phyloP scores from a whole-genome alignment of 345 rosid genomes.

The Eucalyptus pumila region DNA sequence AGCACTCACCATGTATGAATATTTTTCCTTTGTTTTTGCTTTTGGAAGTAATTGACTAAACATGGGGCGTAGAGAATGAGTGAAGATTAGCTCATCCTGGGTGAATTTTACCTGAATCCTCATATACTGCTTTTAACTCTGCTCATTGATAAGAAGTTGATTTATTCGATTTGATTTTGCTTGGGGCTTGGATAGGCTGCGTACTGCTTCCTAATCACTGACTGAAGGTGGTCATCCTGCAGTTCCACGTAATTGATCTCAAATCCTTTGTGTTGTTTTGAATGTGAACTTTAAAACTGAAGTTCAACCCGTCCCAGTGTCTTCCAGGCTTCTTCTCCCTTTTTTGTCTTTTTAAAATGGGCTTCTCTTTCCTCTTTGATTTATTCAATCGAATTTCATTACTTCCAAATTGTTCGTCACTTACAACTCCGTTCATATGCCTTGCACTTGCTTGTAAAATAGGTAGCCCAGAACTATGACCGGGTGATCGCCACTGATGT shows the following conservation, averaged over 20 bases:
- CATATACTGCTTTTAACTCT: too few relatives aligned
- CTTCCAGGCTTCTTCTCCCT: background rate
- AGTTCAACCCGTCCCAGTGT: background rate
- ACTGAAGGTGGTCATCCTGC: background rate
- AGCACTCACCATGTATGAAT: background rate
- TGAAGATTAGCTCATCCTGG: background rate
- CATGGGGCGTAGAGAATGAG: background rate
- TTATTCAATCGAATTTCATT: background rate
- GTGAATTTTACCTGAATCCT: background rate
- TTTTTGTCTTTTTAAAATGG: background rate
- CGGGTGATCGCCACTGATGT: constrained; percentile 44
- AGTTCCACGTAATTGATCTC: background rate
- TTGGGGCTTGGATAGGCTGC: too few relatives aligned
- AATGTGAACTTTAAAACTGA: background rate
- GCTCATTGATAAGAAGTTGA: too few relatives aligned
- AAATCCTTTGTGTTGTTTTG: background rate
- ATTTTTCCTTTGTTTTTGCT: background rate
- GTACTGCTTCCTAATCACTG: too few relatives aligned
- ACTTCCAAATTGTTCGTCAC: background rate
- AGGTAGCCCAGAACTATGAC: constrained; percentile 53
- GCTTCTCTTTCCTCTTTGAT: background rate
- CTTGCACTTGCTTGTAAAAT: too few relatives aligned
- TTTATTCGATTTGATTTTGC: too few relatives aligned
- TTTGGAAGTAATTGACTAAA: background rate
- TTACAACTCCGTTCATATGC: too few relatives aligned